These are phyloP conservation scores for Aegilops tauschii DNA, from an alignment of 176 grass and related monocot species.

Conservation along the genomic window DNA sequence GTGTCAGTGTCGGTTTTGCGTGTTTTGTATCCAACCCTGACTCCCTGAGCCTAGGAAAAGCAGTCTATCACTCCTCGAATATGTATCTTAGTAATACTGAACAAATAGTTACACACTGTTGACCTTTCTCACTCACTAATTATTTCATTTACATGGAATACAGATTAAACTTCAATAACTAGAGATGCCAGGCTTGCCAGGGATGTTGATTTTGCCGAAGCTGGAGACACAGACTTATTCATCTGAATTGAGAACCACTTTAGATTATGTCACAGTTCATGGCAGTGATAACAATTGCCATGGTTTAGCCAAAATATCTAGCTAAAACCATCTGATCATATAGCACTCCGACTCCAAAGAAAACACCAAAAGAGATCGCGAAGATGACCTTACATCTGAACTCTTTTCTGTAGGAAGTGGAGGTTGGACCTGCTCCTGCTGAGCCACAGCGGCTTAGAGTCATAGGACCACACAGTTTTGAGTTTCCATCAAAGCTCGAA, in stretches of 20 bases:
- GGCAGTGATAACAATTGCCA: background rate
- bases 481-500: conserved; percentile 24
- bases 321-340: conserved; percentile 27
- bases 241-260: background rate
- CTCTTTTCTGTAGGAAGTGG: background rate
- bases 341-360: conserved; percentile 33
- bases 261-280: background rate
- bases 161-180: background rate
- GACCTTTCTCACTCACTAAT: background rate
- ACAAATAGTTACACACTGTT: background rate
- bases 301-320: background rate
- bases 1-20: background rate
- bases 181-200: background rate
- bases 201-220: background rate
- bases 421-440: background rate
- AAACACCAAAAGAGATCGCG: conserved; percentile 12
- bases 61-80: no score
- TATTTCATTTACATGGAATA: background rate
- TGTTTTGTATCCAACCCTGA: no score
- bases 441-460: background rate
- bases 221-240: background rate
- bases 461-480: conserved; percentile 27
- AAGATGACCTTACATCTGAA: background rate
- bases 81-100: background rate
- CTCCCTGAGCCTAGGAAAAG: no score